Percentiles rank a stretch among this genome's conserved stretches.
These are phyloP conservation scores for Pestalotiopsis sp. DNA, from an alignment of 2,329 filamentous ascomycete genomes.

Conservation along the genomic window DNA sequence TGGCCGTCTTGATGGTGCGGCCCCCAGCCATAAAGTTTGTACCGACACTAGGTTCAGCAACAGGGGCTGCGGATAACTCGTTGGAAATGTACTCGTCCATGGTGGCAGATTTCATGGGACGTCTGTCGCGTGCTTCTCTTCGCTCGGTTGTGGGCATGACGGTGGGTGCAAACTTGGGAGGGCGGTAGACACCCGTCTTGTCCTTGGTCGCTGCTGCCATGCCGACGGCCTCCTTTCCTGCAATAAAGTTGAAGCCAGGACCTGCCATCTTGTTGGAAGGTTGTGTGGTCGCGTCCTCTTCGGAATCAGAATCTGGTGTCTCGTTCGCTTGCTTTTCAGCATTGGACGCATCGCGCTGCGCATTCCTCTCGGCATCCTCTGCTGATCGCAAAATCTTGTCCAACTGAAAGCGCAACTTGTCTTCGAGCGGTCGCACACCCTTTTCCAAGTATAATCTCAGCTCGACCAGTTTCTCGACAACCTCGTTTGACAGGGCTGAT, in stretches of 20 bases:
- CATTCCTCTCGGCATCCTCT: conserved; percentile 65
- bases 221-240: conserved; percentile 31
- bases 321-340: conserved; percentile 34
- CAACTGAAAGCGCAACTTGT: conserved; percentile 90
- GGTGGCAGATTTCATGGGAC: conserved; percentile 74
- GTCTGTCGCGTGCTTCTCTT: conserved; percentile 62
- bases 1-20: conserved; percentile 74
- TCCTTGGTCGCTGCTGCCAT: conserved; percentile 37
- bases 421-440: conserved; percentile 86
- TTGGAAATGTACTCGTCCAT: conserved; percentile 90
- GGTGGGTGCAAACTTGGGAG: conserved; percentile 85
- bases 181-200: conserved; percentile 77
- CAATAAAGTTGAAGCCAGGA: conserved; percentile 38
- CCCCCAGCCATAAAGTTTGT: conserved; percentile 83
- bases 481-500: conserved; percentile 59
- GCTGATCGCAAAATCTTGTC: conserved; percentile 91
- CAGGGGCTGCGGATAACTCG: conserved; percentile 79
- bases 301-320: conserved; percentile 34
- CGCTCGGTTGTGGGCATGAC: conserved; percentile 73
- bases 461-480: conserved; percentile 86
- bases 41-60: conserved; percentile 87
- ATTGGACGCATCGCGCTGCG: conserved; percentile 35
- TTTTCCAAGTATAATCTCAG: conserved; percentile 91
- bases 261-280: conserved; percentile 35
- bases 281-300: conserved; percentile 20